Percentiles rank a stretch among this genome's conserved stretches.
Evolutionary conservation across 2,329 filamentous ascomycete species (phyloP).

Genomic region (Curvularia spicifera): DNA sequence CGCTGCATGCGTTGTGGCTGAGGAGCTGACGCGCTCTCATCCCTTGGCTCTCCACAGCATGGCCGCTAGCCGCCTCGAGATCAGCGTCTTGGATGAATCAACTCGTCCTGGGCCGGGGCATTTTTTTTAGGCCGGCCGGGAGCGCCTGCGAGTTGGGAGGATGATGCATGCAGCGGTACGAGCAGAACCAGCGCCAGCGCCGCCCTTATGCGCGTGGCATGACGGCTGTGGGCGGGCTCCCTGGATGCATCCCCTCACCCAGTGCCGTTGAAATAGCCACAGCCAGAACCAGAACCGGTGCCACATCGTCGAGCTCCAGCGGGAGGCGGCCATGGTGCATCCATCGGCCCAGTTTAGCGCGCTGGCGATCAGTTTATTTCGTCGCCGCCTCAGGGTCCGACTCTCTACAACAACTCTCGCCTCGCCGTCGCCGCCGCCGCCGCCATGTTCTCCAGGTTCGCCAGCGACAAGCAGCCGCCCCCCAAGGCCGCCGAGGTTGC

Average conservation of each 20-base stretch:
- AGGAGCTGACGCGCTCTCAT: slow-evolving; percentile 23
- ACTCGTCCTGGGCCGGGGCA: slow-evolving; percentile 9
- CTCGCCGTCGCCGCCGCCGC: background rate
- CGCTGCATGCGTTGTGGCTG: slow-evolving; percentile 19
- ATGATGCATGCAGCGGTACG: slow-evolving; percentile 4
- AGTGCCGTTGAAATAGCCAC: background rate
- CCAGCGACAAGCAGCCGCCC: slow-evolving; percentile 23
- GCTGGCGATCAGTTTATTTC: slow-evolving; percentile 26
- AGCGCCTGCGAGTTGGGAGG: background rate
- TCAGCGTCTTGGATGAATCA: slow-evolving; percentile 15
- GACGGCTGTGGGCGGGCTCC: background rate
- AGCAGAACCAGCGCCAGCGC: background rate
- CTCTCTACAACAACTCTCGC: slow-evolving; percentile 28
- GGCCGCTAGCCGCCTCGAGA: slow-evolving; percentile 22
- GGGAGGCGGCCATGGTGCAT: slow-evolving; percentile 5
- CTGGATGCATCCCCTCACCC: background rate
- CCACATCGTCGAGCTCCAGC: slow-evolving; percentile 1
- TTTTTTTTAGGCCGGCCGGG: background rate
- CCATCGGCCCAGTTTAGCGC: slow-evolving; percentile 20
- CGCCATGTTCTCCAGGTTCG: slow-evolving; percentile 26
- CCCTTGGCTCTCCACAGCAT: slow-evolving; percentile 21
- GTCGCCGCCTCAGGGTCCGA: slow-evolving; percentile 24
- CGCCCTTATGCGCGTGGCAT: background rate
- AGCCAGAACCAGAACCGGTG: background rate
- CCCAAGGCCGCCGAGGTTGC: slow-evolving; percentile 15